phyloP scores from a whole-genome alignment of 495 filamentous ascomycete genomes.

The Hypoxylon perforatum region DNA sequence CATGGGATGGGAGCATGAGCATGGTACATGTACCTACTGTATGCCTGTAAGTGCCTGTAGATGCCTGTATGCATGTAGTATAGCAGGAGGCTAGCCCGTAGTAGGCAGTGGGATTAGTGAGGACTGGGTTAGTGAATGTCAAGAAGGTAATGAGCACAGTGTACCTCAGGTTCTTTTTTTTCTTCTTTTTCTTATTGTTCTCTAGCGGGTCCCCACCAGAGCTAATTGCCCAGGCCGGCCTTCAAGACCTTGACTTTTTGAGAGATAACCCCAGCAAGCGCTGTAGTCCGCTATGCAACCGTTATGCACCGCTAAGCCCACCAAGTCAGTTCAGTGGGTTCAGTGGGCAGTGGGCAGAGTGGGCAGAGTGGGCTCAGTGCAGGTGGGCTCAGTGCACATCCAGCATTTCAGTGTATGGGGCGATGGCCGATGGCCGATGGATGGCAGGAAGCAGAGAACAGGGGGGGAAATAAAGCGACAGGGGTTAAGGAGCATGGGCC shows the following conservation, averaged over 20 bases:
- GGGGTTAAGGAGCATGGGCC: constrained; percentile 24
- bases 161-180: too few relatives aligned
- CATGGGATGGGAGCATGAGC: too few relatives aligned
- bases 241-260: constrained; percentile 8
- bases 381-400: constrained; percentile 4
- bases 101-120: neutral
- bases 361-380: too few relatives aligned
- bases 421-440: constrained; percentile 28
- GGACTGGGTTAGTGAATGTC: constrained; percentile 7
- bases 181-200: neutral
- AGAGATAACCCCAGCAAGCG: constrained; percentile 17
- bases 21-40: too few relatives aligned
- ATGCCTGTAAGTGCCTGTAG: too few relatives aligned
- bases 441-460: neutral
- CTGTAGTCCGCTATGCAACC: constrained; percentile 16
- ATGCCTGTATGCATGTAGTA: neutral
- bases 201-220: constrained; percentile 12
- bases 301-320: constrained; percentile 24
- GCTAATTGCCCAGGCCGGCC: neutral
- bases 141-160: constrained; percentile 1
- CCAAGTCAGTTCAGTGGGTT: neutral
- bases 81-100: neutral
- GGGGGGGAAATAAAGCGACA: too few relatives aligned
- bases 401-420: constrained; percentile 20
- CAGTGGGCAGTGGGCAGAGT: too few relatives aligned